Evolutionary conservation across 148 eudicot genomes (phyloP).

Genomic region (Silene uniflora): DNA sequence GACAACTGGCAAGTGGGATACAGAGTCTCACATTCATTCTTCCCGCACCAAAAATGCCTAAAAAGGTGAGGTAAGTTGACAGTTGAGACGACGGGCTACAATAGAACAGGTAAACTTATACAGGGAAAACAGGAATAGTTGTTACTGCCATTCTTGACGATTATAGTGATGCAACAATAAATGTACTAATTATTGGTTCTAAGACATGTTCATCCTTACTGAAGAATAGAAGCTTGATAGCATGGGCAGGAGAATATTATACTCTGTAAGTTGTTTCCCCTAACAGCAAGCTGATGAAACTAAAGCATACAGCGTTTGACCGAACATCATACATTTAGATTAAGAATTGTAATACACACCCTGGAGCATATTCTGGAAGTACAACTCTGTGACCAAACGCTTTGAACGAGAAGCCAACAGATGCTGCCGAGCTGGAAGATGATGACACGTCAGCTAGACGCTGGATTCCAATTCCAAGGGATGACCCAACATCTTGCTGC

Average conservation of each 20-base stretch:
- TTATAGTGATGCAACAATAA: slow-evolving; percentile 2
- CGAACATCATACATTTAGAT: not conserved
- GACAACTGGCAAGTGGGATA: no score
- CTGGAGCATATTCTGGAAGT: slow-evolving; percentile 86
- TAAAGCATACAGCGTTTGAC: not conserved
- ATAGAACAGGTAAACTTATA: no score
- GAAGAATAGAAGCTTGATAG: not conserved
- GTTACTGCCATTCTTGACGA: not conserved
- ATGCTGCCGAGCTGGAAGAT: slow-evolving; percentile 41
- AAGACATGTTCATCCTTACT: not conserved
- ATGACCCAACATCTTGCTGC: slow-evolving; percentile 41
- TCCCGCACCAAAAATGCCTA: no score
- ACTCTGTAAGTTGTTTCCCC: not conserved
- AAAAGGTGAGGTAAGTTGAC: no score
- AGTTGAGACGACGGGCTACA: no score
- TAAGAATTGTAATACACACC: slow-evolving; percentile 39
- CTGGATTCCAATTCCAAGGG: slow-evolving; percentile 51
- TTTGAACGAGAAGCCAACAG: slow-evolving; percentile 61
- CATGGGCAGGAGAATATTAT: not conserved
- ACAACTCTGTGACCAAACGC: slow-evolving; percentile 68
- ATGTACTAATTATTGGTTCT: not conserved
- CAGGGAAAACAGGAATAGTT: no score
- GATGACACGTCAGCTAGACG: slow-evolving; percentile 48
- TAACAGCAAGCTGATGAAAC: not conserved
- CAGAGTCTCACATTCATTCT: no score